phyloP scores from a whole-genome alignment of 495 filamentous ascomycete species.

The Hapsidospora chrysogenum region DNA sequence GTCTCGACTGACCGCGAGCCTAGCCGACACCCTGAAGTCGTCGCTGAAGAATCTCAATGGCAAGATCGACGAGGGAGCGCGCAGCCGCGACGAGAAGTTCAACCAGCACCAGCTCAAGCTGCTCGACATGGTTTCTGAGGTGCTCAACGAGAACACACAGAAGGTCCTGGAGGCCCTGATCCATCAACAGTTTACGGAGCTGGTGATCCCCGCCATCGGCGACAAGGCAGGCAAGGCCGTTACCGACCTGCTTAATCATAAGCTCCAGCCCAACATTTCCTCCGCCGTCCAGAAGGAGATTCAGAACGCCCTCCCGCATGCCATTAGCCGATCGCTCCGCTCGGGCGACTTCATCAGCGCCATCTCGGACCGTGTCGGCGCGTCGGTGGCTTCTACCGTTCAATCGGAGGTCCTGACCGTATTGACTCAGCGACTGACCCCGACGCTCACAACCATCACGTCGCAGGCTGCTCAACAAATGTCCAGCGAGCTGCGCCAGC shows the following conservation, averaged over 20 bases:
- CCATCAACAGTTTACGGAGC: slow-evolving; percentile 42
- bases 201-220: slow-evolving; percentile 40
- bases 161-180: slow-evolving; percentile 58
- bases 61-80: slow-evolving; percentile 19
- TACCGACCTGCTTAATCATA: slow-evolving; percentile 22
- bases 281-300: slow-evolving; percentile 45
- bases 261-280: slow-evolving; percentile 30
- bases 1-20: slow-evolving; percentile 21
- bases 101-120: slow-evolving; percentile 32
- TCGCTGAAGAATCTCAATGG: slow-evolving; percentile 25
- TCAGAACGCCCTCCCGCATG: slow-evolving; percentile 25
- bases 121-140: slow-evolving; percentile 71
- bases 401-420: slow-evolving; percentile 48
- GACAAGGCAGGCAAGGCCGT: slow-evolving; percentile 26
- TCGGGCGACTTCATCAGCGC: slow-evolving; percentile 49
- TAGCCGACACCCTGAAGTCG: slow-evolving; percentile 23
- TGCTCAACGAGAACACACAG: slow-evolving; percentile 82
- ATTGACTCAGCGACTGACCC: slow-evolving; percentile 43
- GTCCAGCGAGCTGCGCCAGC: slow-evolving; percentile 44
- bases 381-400: slow-evolving; percentile 45
- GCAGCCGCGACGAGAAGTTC: slow-evolving; percentile 18
- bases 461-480: slow-evolving; percentile 41
- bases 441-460: slow-evolving; percentile 40
- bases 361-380: slow-evolving; percentile 53
- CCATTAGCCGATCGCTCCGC: slow-evolving; percentile 39